phyloP scores from a whole-genome alignment of 2,329 filamentous ascomycete species.

The Xylariaceae sp. region DNA sequence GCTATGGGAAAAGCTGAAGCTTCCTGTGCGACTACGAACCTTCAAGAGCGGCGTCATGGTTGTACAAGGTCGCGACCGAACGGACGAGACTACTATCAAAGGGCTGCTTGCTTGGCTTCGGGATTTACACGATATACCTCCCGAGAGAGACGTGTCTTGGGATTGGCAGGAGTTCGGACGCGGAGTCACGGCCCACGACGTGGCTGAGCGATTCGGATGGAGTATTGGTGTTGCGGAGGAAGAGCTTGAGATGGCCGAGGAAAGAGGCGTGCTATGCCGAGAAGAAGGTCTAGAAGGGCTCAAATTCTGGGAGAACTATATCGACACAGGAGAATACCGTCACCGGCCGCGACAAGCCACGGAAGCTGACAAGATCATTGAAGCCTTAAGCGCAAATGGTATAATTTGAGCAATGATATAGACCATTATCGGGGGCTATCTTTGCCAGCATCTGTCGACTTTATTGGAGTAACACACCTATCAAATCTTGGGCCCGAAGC shows the following conservation, averaged over 20 bases:
- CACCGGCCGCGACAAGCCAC: constrained; percentile 40
- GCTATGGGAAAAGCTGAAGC: constrained; percentile 84
- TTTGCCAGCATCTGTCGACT: neutral
- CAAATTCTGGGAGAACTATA: constrained; percentile 89
- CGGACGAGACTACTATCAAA: constrained; percentile 86
- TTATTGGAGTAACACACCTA: neutral
- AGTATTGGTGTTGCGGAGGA: constrained; percentile 95
- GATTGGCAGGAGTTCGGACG: constrained; percentile 79
- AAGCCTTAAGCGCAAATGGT: constrained; percentile 47
- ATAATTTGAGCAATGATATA: constrained; percentile 25
- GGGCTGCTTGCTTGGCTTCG: constrained; percentile 78
- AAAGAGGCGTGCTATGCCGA: constrained; percentile 82
- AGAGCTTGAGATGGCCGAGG: constrained; percentile 96
- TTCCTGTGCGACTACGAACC: constrained; percentile 84
- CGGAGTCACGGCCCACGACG: constrained; percentile 88
- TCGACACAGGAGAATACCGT: constrained; percentile 53
- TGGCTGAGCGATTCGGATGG: constrained; percentile 91
- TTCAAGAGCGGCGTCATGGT: constrained; percentile 96
- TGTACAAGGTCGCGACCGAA: constrained; percentile 85
- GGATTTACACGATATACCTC: constrained; percentile 70
- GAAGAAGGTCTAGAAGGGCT: constrained; percentile 92
- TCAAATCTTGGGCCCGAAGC: neutral
- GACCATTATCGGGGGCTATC: neutral
- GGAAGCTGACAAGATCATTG: constrained; percentile 50
- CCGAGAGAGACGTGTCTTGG: constrained; percentile 70